These are phyloP conservation scores for Dendrobium officinale DNA, from an alignment of 106 monocot species.

Conservation along the genomic window DNA sequence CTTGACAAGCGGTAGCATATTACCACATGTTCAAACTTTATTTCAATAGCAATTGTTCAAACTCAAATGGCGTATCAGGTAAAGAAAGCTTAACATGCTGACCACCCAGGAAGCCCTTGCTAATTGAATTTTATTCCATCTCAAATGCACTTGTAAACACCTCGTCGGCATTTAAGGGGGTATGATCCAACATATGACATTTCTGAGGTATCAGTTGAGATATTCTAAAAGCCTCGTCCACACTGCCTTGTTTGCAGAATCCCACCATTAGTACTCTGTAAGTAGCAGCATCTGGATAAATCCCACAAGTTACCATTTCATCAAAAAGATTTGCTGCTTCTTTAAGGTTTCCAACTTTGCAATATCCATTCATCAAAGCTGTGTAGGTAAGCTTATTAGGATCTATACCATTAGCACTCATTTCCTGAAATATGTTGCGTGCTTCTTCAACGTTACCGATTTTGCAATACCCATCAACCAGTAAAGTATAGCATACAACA, in stretches of 20 bases:
- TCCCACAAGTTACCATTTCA: slow-evolving; percentile 53
- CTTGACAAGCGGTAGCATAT: background rate
- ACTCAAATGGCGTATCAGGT: background rate
- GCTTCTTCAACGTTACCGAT: slow-evolving; percentile 64
- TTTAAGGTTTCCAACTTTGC: slow-evolving; percentile 35
- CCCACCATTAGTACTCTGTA: slow-evolving; percentile 61
- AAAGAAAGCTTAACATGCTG: background rate
- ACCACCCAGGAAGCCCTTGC: background rate
- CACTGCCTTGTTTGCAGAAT: slow-evolving; percentile 51
- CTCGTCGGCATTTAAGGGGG: background rate
- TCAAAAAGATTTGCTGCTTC: slow-evolving; percentile 46
- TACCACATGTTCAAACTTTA: background rate
- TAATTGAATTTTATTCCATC: background rate
- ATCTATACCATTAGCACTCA: slow-evolving; percentile 35
- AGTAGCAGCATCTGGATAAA: slow-evolving; percentile 60
- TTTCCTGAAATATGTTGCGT: slow-evolving; percentile 38
- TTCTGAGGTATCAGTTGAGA: slow-evolving; percentile 32
- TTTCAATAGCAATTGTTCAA: background rate
- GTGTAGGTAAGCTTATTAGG: slow-evolving; percentile 94
- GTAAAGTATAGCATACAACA: slow-evolving; percentile 74
- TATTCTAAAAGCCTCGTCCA: slow-evolving; percentile 45
- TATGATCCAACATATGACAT: slow-evolving; percentile 39
- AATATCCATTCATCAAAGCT: slow-evolving; percentile 64
- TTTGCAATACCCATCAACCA: slow-evolving; percentile 75
- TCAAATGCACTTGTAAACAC: background rate